These are phyloP conservation scores for Pichia gijzeniarum DNA, from an alignment of 805 yeast genomes.

Conservation along the genomic window DNA sequence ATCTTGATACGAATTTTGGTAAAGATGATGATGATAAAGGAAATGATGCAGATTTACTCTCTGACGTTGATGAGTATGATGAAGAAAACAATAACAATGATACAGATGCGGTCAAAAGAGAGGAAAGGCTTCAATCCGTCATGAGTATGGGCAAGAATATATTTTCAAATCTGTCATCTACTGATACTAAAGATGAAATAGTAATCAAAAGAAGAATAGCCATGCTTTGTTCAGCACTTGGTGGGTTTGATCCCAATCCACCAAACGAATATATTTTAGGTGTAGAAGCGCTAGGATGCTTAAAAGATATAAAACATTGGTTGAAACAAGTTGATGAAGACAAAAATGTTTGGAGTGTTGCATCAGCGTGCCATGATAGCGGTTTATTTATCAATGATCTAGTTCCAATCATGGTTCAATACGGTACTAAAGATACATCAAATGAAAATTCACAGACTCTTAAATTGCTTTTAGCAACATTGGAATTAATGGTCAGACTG, in stretches of 20 bases:
- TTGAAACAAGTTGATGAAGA: conserved; percentile 75
- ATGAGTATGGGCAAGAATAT: conserved; percentile 10
- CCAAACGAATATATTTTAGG: conserved; percentile 61
- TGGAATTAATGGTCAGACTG: conserved; percentile 76
- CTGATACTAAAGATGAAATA: conserved; percentile 21
- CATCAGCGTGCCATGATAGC: conserved; percentile 78
- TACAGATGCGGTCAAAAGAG: conserved; percentile 3
- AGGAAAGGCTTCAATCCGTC: conserved; percentile 2
- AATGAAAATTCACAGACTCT: conserved; percentile 28
- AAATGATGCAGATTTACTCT: conserved; percentile 7
- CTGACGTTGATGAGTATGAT: conserved; percentile 6
- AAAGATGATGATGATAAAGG: conserved; percentile 7
- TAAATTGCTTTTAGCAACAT: conserved; percentile 59
- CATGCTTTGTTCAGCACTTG: conserved; percentile 79
- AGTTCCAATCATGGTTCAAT: conserved; percentile 59
- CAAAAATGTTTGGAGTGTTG: conserved; percentile 67
- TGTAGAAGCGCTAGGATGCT: conserved; percentile 79
- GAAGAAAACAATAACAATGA: conserved; percentile 2
- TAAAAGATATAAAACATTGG: conserved; percentile 87
- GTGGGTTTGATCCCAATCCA: conserved; percentile 70
- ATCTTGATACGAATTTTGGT: neutral
- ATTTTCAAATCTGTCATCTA: neutral
- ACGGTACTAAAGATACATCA: conserved; percentile 16
- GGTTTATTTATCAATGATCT: conserved; percentile 70
- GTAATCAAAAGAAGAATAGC: conserved; percentile 67